Base-by-base conservation (phyloP, 345 rosid species). In the Eucalyptus curtisii region DNA sequence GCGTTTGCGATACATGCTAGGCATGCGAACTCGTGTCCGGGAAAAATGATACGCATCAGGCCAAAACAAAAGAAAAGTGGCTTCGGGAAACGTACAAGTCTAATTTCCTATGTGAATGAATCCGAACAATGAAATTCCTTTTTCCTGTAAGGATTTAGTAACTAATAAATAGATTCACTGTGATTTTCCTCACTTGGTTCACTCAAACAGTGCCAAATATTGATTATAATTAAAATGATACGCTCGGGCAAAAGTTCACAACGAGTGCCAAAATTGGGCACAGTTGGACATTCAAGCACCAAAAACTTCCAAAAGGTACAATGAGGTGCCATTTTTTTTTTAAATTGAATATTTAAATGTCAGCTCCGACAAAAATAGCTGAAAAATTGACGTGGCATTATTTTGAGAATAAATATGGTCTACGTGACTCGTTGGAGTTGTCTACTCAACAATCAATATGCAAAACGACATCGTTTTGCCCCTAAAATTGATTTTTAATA, bases 391-490 rank as follows among this genome's bases (percentile, higher is more conserved):
- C 0, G 2, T 20, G 10, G 4, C 1, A 20, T 52, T 52, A 52
- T 52, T 8, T 52, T 52, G 10, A 8, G 2, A 52, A 52, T 52
- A 52, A 52, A 52, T 19, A 52, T 52, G 4, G 25, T 52, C 57
- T 52, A 19, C 4, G 2, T 7, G 4, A 52, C 57, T 52, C 1
- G 2, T 52, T 1, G 10, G 1, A 52, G 25, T 52, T 52, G 0
- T 52, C 55, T 52, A 19, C 55, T 52, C 55, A 52, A 20, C 25
- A 52, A 52, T 52, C 25, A 52, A 52, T 52, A 52, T 1, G 24
- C 57, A 19, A 20, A 19, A 52, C 0, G 5, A 2, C 2, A 52
- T 52, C 10, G 2, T 52, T 52, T 52, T 20, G 0, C 5, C 25
- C 57, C 2, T 52, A 52, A 2, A 52, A 52, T 20, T 52, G 5